Evolutionary conservation across 768 basidiomycete genomes (phyloP).

Genomic region (Suillus hirtellus): DNA sequence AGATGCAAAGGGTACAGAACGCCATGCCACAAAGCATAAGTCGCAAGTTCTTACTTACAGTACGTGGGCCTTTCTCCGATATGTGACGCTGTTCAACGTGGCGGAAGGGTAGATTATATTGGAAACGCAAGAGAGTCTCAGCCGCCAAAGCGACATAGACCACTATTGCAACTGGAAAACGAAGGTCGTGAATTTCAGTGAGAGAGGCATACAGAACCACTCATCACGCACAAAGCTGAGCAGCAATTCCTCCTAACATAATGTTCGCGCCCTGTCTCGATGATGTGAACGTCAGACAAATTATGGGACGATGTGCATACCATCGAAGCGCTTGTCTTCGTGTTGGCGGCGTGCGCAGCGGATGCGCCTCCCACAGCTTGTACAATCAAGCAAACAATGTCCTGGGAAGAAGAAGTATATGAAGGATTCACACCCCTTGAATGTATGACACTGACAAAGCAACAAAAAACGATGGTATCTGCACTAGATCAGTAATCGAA

Average conservation of each 20-base stretch:
- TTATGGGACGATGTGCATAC: slow-evolving; percentile 9
- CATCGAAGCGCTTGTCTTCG: slow-evolving; percentile 24
- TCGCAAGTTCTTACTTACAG: slow-evolving; percentile 20
- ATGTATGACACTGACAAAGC: slow-evolving; percentile 13
- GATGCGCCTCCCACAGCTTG: slow-evolving; percentile 45
- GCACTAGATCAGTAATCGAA: neutral
- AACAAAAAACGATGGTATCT: slow-evolving; percentile 18
- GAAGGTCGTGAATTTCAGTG: slow-evolving; percentile 17
- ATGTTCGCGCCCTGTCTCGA: slow-evolving; percentile 45
- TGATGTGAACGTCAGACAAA: neutral
- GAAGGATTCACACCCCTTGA: neutral
- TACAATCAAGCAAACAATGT: slow-evolving; percentile 39
- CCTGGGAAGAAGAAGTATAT: slow-evolving; percentile 19
- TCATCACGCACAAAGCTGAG: slow-evolving; percentile 49
- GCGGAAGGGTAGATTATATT: slow-evolving; percentile 35
- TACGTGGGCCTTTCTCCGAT: slow-evolving; percentile 6
- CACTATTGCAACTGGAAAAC: slow-evolving; percentile 39
- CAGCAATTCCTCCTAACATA: slow-evolving; percentile 64
- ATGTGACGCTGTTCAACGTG: neutral
- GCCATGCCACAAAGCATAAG: slow-evolving; percentile 38
- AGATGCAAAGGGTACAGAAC: slow-evolving; percentile 42
- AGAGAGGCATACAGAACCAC: slow-evolving; percentile 20
- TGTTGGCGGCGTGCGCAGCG: slow-evolving; percentile 40
- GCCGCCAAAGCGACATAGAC: slow-evolving; percentile 41
- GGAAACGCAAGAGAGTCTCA: slow-evolving; percentile 49